Conservation (phyloP, 352 stramenopile species). For the Plasmopara halstedii region DNA sequence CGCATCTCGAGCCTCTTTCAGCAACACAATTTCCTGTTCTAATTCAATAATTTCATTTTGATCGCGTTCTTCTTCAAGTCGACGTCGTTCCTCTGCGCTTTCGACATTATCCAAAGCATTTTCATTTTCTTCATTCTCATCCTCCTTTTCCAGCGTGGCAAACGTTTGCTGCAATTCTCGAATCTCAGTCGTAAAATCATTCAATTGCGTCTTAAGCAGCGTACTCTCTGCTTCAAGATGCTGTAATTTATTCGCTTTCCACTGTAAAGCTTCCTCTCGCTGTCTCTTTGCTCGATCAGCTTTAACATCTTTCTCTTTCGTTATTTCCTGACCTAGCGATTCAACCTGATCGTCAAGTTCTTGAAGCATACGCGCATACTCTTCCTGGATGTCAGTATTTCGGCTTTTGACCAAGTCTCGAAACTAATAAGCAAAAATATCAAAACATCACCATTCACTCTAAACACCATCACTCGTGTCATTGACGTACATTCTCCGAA, state of each 20-base stretch:
- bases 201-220: conserved; percentile 30
- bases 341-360: conserved; percentile 61
- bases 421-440: conserved; percentile 31
- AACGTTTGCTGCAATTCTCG: conserved; percentile 47
- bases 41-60: conserved; percentile 44
- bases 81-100: conserved; percentile 25
- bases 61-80: conserved; percentile 31
- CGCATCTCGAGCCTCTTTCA: conserved; percentile 41
- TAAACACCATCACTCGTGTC: too few species aligned
- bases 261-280: conserved; percentile 19
- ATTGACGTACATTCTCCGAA: conserved; percentile 26
- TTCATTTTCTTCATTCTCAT: conserved; percentile 19
- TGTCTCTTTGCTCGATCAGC: conserved; percentile 23
- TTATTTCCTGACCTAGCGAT: conserved; percentile 44
- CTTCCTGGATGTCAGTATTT: conserved; percentile 68
- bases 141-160: conserved; percentile 27
- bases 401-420: conserved; percentile 52
- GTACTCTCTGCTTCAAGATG: conserved; percentile 24
- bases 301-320: conserved; percentile 21
- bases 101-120: conserved; percentile 11
- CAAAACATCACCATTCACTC: too few species aligned
- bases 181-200: conserved; percentile 40
- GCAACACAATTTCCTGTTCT: conserved; percentile 49
- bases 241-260: conserved; percentile 27
- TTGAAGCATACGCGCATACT: conserved; percentile 67